phyloP scores from a whole-genome alignment of 73 alveolate species.

The Effrenium voratum region DNA sequence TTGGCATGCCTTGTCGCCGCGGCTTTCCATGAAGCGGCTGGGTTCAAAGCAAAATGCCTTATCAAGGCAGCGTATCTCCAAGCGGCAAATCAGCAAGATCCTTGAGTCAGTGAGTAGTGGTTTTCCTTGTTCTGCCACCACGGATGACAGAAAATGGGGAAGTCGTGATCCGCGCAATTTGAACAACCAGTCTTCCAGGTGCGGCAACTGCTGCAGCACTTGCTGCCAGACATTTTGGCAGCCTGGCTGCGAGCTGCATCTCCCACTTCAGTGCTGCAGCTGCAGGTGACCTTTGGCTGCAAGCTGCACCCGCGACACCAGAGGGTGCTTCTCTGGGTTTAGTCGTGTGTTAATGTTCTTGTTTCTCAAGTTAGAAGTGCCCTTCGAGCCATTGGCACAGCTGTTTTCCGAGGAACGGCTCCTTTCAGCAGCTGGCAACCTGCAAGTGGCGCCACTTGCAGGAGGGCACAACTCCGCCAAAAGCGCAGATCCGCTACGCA shows the following conservation, averaged over 20 bases:
- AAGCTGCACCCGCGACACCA: background rate
- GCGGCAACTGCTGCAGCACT: slow-evolving; percentile 44
- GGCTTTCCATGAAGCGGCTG: no score
- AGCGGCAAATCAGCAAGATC: no score
- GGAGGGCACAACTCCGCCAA: slow-evolving; percentile 30
- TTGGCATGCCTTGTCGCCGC: no score
- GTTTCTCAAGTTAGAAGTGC: background rate
- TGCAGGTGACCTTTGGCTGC: slow-evolving; percentile 34
- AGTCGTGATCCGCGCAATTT: no score
- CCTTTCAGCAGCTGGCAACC: slow-evolving; percentile 32
- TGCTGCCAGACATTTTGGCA: slow-evolving; percentile 53
- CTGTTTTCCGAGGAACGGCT: slow-evolving; percentile 27
- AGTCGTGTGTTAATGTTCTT: no score
- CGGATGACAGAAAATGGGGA: no score
- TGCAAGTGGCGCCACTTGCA: slow-evolving; percentile 88
- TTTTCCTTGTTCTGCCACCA: no score
- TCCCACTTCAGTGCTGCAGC: slow-evolving; percentile 22
- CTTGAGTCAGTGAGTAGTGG: no score
- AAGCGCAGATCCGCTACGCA: slow-evolving; percentile 83
- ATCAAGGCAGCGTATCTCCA: no score
- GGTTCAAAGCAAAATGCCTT: no score
- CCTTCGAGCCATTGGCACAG: background rate
- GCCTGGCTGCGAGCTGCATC: slow-evolving; percentile 60
- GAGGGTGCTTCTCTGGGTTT: background rate
- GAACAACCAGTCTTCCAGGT: no score